These are phyloP conservation scores for Acanthamoeba triangularis DNA, from an alignment of 208 protist genomes.

Conservation along the genomic window DNA sequence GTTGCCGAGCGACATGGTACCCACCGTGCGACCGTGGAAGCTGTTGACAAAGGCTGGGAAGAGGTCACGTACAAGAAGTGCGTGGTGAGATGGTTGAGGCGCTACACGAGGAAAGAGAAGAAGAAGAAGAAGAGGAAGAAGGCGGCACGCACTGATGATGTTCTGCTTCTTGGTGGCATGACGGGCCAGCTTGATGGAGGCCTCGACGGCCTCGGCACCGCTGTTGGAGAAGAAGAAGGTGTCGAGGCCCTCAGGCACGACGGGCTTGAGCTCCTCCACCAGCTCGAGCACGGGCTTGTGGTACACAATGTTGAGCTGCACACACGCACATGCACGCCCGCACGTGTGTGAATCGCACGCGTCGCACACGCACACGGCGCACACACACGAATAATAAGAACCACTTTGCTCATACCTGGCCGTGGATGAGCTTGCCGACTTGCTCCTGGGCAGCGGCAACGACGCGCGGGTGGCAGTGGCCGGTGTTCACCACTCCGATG, in stretches of 20 bases:
- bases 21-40: constrained; percentile 66
- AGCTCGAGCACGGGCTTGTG: constrained; percentile 70
- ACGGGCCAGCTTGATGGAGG: constrained; percentile 64
- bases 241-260: constrained; percentile 67
- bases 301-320: constrained; percentile 66
- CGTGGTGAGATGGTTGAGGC: neutral
- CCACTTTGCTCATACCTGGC: neutral
- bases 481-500: constrained; percentile 81
- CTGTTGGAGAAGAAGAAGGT: constrained; percentile 75
- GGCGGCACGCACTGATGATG: neutral
- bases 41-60: constrained; percentile 11
- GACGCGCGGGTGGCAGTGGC: constrained; percentile 79
- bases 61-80: too few species aligned
- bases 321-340: neutral
- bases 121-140: neutral
- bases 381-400: too few species aligned
- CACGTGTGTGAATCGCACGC: neutral
- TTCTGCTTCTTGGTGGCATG: constrained; percentile 71
- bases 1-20: constrained; percentile 86
- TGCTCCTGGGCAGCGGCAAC: constrained; percentile 74
- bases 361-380: neutral
- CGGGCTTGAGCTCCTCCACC: constrained; percentile 56
- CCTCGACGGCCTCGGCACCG: constrained; percentile 70
- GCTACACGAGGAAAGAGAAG: too few species aligned
- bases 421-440: constrained; percentile 32